Evolutionary conservation across 2,329 filamentous ascomycete genomes (phyloP).

Genomic region (Coleophoma eucalyptorum): DNA sequence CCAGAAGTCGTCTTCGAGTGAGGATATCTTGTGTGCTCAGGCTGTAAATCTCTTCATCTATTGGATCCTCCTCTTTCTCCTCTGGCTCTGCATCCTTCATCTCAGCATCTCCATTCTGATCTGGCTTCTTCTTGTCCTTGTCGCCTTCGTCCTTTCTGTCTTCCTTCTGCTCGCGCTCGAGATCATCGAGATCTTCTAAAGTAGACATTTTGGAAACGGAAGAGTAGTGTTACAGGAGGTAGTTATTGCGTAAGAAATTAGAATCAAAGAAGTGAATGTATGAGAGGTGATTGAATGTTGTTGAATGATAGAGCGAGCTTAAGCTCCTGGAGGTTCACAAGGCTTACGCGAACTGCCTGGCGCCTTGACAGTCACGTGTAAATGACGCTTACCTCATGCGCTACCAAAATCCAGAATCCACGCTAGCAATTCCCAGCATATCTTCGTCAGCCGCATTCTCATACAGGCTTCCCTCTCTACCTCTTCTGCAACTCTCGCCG

Average conservation of each 20-base stretch:
- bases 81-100: slow-evolving; percentile 81
- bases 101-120: slow-evolving; percentile 71
- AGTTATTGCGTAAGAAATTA: background rate
- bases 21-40: slow-evolving; percentile 93
- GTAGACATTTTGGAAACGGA: slow-evolving; percentile 58
- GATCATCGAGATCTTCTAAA: slow-evolving; percentile 72
- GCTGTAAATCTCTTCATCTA: slow-evolving; percentile 90
- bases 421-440: background rate
- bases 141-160: slow-evolving; percentile 53
- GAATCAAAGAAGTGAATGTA: slow-evolving; percentile 2
- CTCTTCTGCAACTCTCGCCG: slow-evolving; percentile 22
- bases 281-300: slow-evolving; percentile 6
- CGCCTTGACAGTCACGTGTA: slow-evolving; percentile 6
- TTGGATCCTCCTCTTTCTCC: slow-evolving; percentile 70
- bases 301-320: slow-evolving; percentile 12
- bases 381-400: no score
- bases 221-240: background rate
- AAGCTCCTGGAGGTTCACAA: background rate
- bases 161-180: slow-evolving; percentile 67
- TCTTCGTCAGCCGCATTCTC: slow-evolving; percentile 7
- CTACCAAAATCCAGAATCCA: background rate
- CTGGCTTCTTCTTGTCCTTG: slow-evolving; percentile 50
- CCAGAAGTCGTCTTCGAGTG: slow-evolving; percentile 84
- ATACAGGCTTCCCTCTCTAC: slow-evolving; percentile 11
- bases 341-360: slow-evolving; percentile 3